A percentile compares a stretch with the other conserved stretches of the same genome.
phyloP scores from a whole-genome alignment of 306 rosid species.

The Astragalus membranaceus region DNA sequence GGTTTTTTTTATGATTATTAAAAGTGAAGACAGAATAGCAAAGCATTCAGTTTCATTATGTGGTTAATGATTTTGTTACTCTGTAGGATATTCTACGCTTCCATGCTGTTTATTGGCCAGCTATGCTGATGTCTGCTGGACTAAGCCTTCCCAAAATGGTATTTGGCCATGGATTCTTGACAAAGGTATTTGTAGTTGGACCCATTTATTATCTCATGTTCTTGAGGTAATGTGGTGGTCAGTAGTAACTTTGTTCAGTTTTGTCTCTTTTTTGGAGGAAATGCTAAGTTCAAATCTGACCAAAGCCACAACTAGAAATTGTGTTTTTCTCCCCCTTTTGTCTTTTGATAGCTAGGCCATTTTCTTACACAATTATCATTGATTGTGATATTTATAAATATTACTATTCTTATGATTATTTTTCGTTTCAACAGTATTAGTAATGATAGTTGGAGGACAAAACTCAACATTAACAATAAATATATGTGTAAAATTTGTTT shows the following conservation, averaged over 20 bases:
- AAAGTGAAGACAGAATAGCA: background rate
- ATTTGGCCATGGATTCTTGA: constrained; percentile 96
- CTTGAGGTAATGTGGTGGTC: background rate
- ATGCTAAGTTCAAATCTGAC: constrained; percentile 1
- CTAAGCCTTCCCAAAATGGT: constrained; percentile 85
- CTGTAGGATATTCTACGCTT: constrained; percentile 90
- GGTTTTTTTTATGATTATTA: background rate
- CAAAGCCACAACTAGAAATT: background rate
- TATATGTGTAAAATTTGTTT: background rate
- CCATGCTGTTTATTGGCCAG: constrained; percentile 99
- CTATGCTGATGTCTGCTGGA: constrained; percentile 97
- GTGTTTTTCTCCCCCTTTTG: background rate
- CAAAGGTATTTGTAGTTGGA: constrained; percentile 52
- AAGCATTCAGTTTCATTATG: background rate
- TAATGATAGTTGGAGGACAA: background rate
- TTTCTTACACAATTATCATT: background rate
- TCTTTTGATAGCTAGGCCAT: background rate
- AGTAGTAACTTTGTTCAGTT: background rate
- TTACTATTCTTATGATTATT: background rate
- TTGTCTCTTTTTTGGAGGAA: background rate
- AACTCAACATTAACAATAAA: background rate
- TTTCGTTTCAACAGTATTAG: background rate
- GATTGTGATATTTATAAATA: background rate
- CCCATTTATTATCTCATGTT: constrained; percentile 12
- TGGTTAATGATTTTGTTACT: constrained; percentile 15